A percentile compares a stretch with the other conserved stretches of the same genome.
phyloP scores from a whole-genome alignment of 75 land plant species.

The Cupressus sempervirens region DNA sequence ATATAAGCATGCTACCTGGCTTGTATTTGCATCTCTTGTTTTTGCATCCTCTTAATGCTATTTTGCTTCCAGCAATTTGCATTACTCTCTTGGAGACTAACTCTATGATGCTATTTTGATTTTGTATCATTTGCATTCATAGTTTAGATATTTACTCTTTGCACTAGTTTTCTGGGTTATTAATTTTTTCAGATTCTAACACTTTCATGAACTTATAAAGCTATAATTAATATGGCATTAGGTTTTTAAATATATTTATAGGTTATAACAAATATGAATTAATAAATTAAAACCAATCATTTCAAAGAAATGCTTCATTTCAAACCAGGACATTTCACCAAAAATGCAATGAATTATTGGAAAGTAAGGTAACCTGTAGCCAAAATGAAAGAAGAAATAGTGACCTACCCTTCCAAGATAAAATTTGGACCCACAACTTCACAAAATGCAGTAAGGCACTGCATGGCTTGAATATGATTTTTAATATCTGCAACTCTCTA shows the following conservation, averaged over 20 bases:
- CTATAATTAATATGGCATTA: conserved; percentile 12
- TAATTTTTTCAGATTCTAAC: too few species aligned
- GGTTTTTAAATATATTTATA: neutral
- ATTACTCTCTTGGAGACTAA: too few species aligned
- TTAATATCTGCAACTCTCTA: conserved; percentile 46
- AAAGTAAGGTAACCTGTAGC: neutral
- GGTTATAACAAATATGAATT: neutral
- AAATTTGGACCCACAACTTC: conserved; percentile 50
- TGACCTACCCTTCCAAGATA: conserved; percentile 38
- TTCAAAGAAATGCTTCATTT: neutral
- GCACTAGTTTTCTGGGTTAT: too few species aligned
- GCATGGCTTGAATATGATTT: conserved; percentile 37
- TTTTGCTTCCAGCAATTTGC: too few species aligned
- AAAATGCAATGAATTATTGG: neutral
- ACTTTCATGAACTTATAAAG: conserved; percentile 44
- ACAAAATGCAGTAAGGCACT: conserved; percentile 49
- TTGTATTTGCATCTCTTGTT: too few species aligned
- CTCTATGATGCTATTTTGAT: too few species aligned
- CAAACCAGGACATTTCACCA: neutral
- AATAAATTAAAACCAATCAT: neutral
- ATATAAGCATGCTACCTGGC: too few species aligned
- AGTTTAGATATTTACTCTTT: too few species aligned
- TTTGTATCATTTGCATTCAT: too few species aligned
- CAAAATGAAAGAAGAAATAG: conserved; percentile 2
- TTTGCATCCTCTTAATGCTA: too few species aligned